These are phyloP conservation scores for Tuber microsphaerosporum DNA, from an alignment of 495 filamentous ascomycete species.

Conservation along the genomic window DNA sequence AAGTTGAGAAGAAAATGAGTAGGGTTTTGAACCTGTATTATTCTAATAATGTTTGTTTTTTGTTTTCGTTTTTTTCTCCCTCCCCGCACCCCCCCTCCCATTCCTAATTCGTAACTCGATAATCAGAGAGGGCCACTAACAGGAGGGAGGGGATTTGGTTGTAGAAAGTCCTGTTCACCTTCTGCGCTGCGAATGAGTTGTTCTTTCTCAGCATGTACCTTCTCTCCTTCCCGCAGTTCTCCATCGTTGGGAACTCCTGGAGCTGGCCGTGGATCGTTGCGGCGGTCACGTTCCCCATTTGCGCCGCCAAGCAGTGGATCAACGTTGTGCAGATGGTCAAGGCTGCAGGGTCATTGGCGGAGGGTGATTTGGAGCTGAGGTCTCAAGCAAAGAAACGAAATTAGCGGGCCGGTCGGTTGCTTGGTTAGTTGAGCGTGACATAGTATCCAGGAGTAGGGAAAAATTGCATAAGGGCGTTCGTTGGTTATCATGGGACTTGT, in stretches of 20 bases:
- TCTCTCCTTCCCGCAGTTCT: slow-evolving; percentile 80
- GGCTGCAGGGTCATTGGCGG: slow-evolving; percentile 82
- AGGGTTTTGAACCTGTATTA: slow-evolving; percentile 91
- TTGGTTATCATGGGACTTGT: not conserved
- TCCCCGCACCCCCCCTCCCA: not conserved
- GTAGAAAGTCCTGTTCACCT: slow-evolving; percentile 83
- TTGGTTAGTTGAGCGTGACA: not conserved
- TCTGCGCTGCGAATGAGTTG: slow-evolving; percentile 82
- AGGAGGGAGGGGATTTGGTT: not conserved
- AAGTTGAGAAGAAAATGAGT: slow-evolving; percentile 70
- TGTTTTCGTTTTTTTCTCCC: slow-evolving; percentile 31
- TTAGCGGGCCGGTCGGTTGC: slow-evolving; percentile 1
- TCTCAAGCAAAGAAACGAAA: slow-evolving; percentile 31
- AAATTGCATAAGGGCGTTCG: not conserved
- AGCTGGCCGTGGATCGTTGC: slow-evolving; percentile 78
- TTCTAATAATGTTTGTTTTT: slow-evolving; percentile 77
- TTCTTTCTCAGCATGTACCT: slow-evolving; percentile 99
- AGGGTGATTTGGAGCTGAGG: slow-evolving; percentile 66
- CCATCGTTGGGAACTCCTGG: slow-evolving; percentile 45
- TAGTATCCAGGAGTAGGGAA: not conserved
- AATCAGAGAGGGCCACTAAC: not conserved
- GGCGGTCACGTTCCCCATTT: slow-evolving; percentile 71
- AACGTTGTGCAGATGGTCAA: slow-evolving; percentile 93
- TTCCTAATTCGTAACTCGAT: not conserved
- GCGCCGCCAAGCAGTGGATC: slow-evolving; percentile 85